A percentile compares a stretch with the other conserved stretches of the same genome.
phyloP scores from a whole-genome alignment of 2,329 filamentous ascomycete genomes.

The Aspergillus felis region DNA sequence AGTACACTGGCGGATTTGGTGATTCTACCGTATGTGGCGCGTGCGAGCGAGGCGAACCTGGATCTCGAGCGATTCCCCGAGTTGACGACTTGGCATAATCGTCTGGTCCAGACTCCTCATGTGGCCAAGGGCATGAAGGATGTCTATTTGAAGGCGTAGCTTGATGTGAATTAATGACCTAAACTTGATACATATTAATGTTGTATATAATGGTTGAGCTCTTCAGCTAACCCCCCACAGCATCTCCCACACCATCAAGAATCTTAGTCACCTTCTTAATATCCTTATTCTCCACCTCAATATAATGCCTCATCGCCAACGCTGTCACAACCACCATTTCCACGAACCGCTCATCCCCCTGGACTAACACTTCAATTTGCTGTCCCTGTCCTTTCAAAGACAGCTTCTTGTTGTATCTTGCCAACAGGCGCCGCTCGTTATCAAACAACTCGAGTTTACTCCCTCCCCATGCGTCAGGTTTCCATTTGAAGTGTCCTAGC shows the following conservation, averaged over 20 bases:
- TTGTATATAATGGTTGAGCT: neutral
- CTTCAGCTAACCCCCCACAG: neutral
- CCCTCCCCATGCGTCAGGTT: neutral
- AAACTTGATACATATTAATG: neutral
- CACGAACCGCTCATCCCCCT: neutral
- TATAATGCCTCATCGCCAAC: neutral
- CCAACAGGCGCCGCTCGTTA: neutral
- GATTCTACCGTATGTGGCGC: conserved; percentile 7
- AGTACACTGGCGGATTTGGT: conserved; percentile 12
- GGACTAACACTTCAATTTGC: neutral
- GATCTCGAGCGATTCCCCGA: conserved; percentile 12
- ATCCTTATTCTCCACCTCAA: neutral
- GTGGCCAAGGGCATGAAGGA: conserved; percentile 7
- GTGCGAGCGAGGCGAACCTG: conserved; percentile 1
- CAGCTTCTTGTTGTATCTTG: neutral
- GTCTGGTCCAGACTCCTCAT: neutral
- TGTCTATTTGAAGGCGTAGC: neutral
- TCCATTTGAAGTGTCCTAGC: neutral
- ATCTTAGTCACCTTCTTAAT: neutral
- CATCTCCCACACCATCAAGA: neutral
- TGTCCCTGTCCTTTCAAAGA: neutral
- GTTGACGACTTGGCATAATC: conserved; percentile 12
- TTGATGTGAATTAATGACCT: neutral
- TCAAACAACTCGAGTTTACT: neutral
- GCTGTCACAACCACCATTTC: neutral